Base-by-base conservation (phyloP, 768 basidiomycete genomes). In the Hysterangium stoloniferum region DNA sequence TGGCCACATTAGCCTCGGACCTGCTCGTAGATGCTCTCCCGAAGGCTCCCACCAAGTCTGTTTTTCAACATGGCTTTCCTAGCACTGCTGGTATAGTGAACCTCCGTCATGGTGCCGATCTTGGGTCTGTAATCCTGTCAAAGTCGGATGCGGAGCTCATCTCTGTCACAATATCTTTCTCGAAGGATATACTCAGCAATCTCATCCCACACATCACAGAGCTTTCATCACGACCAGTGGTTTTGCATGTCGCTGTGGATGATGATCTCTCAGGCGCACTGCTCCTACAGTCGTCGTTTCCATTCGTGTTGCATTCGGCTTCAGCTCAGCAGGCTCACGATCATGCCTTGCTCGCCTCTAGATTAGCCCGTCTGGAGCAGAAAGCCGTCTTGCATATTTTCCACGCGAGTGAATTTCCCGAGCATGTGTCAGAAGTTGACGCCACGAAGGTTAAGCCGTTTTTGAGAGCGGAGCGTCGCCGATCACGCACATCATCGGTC, bases 341-440 rank as follows among this genome's bases (percentile, higher is more conserved):
- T 61, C 84, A 97, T 64, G 86, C 91, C 20, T 69, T 97, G 31
- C 76, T 98, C 15, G 90, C 91, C 12, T 82, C 88, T 45, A 78
- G 83, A 36, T 68, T 97, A 44, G 89, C 95, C 0, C 74, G 75
- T 32, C 64, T 74, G 6, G 79, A 86, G 58, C 71, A 72, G 49
- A 84, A 79, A 57, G 82, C 84, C 4, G 88, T 95, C n/a, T 71
- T 96, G 22, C 95, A 97, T 62, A 81, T 77, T 12, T 96, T 92
- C 66, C 81, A 85, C 58, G 61, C 71, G 6, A 66, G 61, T 2
- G 63, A 63, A 1, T 62, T 68, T 19, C 64, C 66, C 13, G 70
- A 74, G 24, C 56, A 62, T 5, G 61, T 77, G 9, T 66, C 72
- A 17, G 76, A 83, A 56, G 67, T 86, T 12, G 57, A 75, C 7